These are phyloP conservation scores for Globisporangium megalacanthum DNA, from an alignment of 352 stramenopile species.

Conservation along the genomic window DNA sequence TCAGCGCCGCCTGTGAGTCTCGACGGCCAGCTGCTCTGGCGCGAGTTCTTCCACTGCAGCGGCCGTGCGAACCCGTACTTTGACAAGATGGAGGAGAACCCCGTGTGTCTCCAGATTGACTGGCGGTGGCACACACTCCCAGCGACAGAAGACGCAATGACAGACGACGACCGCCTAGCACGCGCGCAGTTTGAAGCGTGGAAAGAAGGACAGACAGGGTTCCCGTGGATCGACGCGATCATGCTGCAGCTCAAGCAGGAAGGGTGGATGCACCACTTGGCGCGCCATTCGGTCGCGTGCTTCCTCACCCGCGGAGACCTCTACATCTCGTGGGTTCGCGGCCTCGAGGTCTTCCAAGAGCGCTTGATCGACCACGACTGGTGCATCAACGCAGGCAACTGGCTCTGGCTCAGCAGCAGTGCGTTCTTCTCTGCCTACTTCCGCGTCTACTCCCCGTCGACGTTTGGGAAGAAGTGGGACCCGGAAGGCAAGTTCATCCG, in stretches of 20 bases:
- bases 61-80: slow-evolving; percentile 84
- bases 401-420: slow-evolving; percentile 94
- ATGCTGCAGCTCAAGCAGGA: slow-evolving; percentile 93
- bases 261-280: slow-evolving; percentile 88
- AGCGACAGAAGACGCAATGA: slow-evolving; percentile 46
- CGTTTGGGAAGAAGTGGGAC: slow-evolving; percentile 97
- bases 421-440: slow-evolving; percentile 98
- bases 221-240: slow-evolving; percentile 97
- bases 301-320: slow-evolving; percentile 98
- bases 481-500: slow-evolving; percentile 88
- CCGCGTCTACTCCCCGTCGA: slow-evolving; percentile 92
- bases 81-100: slow-evolving; percentile 94
- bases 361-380: slow-evolving; percentile 96
- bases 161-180: slow-evolving; percentile 80
- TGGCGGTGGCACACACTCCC: slow-evolving; percentile 87
- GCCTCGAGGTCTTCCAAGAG: slow-evolving; percentile 89
- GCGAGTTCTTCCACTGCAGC: slow-evolving; percentile 93
- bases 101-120: slow-evolving; percentile 84
- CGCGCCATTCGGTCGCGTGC: slow-evolving; percentile 95
- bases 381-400: slow-evolving; percentile 97
- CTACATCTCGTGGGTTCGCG: slow-evolving; percentile 94
- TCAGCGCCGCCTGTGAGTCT: slow-evolving; percentile 90
- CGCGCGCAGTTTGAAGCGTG: slow-evolving; percentile 88
- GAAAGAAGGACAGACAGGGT: slow-evolving; percentile 94
- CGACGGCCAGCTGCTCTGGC: slow-evolving; percentile 94